Percentiles rank a stretch among this genome's conserved stretches.
Evolutionary conservation across 2,329 filamentous ascomycete species (phyloP).

Genomic region (Basipetospora sp.): DNA sequence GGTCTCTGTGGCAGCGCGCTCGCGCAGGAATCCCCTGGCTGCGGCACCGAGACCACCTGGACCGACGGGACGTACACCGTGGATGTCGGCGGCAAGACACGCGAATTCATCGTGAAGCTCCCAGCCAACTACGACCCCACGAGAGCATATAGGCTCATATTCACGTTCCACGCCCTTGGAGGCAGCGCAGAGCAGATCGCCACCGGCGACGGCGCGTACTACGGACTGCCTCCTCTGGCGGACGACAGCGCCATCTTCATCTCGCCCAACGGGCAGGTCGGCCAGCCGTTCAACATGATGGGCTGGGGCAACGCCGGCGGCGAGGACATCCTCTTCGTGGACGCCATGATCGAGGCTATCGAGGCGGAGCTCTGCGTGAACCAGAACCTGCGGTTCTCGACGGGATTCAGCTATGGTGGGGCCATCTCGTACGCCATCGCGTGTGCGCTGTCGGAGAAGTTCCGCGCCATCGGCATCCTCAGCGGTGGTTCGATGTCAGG

Average conservation of each 20-base stretch:
- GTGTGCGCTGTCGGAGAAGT: constrained; percentile 21
- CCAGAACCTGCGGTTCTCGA: constrained; percentile 24
- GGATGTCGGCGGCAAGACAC: constrained; percentile 21
- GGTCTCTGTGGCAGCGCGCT: no score
- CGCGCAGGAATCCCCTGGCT: constrained; percentile 20
- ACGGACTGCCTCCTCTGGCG: constrained; percentile 22
- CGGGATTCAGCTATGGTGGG: constrained; percentile 28
- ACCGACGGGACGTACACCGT: constrained; percentile 18
- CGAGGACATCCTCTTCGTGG: constrained; percentile 25
- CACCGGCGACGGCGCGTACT: constrained; percentile 14
- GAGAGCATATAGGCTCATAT: constrained; percentile 25
- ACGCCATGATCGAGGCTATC: constrained; percentile 22
- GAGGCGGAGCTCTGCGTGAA: constrained; percentile 28
- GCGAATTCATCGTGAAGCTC: constrained; percentile 22
- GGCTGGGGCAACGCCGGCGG: constrained; percentile 28
- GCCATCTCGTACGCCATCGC: constrained; percentile 27
- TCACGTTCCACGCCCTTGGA: constrained; percentile 25
- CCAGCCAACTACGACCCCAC: constrained; percentile 25
- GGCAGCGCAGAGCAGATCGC: constrained; percentile 22
- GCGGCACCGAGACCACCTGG: constrained; percentile 18
- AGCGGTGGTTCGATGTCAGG: constrained; percentile 17
- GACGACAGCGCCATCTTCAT: constrained; percentile 24
- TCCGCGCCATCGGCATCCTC: constrained; percentile 22
- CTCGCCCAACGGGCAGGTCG: constrained; percentile 22
- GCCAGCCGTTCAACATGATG: constrained; percentile 9